These are phyloP conservation scores for Cryptococcus sp. DNA, from an alignment of 1,284 basidiomycete species.

Conservation along the genomic window DNA sequence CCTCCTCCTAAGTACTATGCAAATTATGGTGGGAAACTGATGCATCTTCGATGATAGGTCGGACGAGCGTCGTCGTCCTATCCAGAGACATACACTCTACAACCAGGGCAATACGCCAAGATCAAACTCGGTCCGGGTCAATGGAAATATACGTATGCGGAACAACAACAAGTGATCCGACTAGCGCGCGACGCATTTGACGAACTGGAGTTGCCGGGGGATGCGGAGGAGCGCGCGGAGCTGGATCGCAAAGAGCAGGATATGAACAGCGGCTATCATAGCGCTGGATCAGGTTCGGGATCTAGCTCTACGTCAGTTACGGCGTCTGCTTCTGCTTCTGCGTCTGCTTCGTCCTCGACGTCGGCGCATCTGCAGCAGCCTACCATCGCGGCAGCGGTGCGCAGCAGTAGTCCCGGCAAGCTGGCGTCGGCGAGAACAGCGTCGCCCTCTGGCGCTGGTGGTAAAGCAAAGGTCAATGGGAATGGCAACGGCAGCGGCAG, in stretches of 20 bases:
- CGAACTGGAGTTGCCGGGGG: slow-evolving; percentile 35
- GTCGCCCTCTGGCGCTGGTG: background rate
- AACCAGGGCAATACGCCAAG: slow-evolving; percentile 45
- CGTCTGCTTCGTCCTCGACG: background rate
- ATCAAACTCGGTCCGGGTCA: slow-evolving; percentile 44
- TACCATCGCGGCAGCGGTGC: background rate
- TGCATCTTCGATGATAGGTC: slow-evolving; percentile 23
- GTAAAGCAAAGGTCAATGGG: background rate
- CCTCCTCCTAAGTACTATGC: background rate
- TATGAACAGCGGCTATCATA: slow-evolving; percentile 16
- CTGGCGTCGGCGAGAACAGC: background rate
- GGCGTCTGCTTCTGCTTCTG: slow-evolving; percentile 1
- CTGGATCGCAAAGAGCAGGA: slow-evolving; percentile 40
- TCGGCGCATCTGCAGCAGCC: background rate
- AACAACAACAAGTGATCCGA: slow-evolving; percentile 35
- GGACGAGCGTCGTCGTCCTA: slow-evolving; percentile 21
- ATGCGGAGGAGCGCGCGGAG: slow-evolving; percentile 43
- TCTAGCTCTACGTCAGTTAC: slow-evolving; percentile 2
- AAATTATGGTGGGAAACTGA: background rate
- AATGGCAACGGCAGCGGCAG: background rate
- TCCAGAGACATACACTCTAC: slow-evolving; percentile 30
- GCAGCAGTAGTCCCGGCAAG: background rate
- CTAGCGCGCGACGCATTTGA: slow-evolving; percentile 46
- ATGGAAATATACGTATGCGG: slow-evolving; percentile 44
- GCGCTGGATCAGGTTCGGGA: slow-evolving; percentile 9